Conservation (phyloP, 2,329 filamentous ascomycete genomes). For the Nemania abortiva region DNA sequence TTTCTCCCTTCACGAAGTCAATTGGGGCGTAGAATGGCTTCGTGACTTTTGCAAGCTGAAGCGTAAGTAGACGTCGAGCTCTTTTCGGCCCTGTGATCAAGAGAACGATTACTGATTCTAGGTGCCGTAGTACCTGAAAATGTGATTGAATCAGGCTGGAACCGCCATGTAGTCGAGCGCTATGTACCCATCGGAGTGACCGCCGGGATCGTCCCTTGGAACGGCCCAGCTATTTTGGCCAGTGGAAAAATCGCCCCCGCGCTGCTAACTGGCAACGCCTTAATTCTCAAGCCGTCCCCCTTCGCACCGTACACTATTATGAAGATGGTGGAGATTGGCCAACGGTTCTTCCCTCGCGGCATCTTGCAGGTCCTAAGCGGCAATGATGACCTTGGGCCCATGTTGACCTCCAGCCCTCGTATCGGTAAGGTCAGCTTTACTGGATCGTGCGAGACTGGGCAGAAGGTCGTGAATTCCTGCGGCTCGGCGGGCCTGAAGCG, state of each 20-base stretch:
- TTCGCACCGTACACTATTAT: conserved; percentile 62
- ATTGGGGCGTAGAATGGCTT: conserved; percentile 47
- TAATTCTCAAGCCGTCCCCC: conserved; percentile 69
- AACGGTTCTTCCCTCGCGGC: conserved; percentile 69
- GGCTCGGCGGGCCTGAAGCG: conserved; percentile 67
- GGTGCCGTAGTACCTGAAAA: conserved; percentile 19
- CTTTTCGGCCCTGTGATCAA: neutral
- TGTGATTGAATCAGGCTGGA: conserved; percentile 48
- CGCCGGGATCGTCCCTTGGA: conserved; percentile 67
- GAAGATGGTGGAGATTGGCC: conserved; percentile 70
- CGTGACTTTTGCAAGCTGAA: conserved; percentile 44
- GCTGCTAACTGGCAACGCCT: conserved; percentile 66
- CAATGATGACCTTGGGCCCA: conserved; percentile 70
- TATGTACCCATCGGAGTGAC: conserved; percentile 58
- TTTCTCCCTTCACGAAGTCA: conserved; percentile 44
- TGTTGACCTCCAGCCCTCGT: conserved; percentile 69
- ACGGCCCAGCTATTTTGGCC: conserved; percentile 66
- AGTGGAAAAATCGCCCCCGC: conserved; percentile 68
- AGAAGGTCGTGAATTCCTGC: conserved; percentile 69
- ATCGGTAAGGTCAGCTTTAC: conserved; percentile 75
- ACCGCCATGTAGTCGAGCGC: conserved; percentile 50
- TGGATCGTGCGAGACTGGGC: conserved; percentile 70
- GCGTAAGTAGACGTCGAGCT: neutral
- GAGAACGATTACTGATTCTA: neutral
- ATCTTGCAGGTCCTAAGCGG: conserved; percentile 72